These are phyloP conservation scores for Trichosanthes truncata DNA, from an alignment of 306 rosid genomes.

Conservation along the genomic window DNA sequence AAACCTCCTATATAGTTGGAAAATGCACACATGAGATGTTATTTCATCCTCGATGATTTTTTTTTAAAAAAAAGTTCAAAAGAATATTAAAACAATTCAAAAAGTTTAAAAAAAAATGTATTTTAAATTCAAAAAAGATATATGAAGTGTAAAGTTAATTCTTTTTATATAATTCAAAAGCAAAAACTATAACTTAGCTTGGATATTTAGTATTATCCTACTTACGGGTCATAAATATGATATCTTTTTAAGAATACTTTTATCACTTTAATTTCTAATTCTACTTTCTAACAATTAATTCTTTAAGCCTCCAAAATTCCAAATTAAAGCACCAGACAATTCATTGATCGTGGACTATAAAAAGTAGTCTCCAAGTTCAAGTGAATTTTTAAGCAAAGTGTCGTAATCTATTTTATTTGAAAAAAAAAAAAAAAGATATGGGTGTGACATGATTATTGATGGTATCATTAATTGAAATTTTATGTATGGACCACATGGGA, in stretches of 20 bases:
- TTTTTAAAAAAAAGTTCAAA: too few relatives aligned
- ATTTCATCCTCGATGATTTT: background rate
- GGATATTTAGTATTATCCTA: background rate
- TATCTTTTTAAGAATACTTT: background rate
- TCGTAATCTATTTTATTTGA: background rate
- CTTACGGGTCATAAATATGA: background rate
- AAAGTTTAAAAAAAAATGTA: too few relatives aligned
- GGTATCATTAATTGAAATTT: background rate
- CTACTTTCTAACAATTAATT: background rate
- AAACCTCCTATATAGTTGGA: too few relatives aligned
- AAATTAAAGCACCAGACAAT: background rate
- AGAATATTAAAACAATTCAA: background rate
- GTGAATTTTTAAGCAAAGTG: background rate
- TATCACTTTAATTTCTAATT: background rate
- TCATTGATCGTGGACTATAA: background rate
- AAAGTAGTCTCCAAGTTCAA: background rate
- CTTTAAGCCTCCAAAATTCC: background rate
- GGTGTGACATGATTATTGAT: background rate
- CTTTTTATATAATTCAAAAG: background rate
- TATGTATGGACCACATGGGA: background rate
- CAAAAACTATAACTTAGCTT: background rate
- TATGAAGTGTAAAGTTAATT: background rate
- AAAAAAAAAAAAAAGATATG: background rate
- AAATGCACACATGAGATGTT: background rate
- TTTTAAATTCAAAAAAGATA: too few relatives aligned